Conservation (phyloP, 345 rosid genomes). For the Raphanus sativus region DNA sequence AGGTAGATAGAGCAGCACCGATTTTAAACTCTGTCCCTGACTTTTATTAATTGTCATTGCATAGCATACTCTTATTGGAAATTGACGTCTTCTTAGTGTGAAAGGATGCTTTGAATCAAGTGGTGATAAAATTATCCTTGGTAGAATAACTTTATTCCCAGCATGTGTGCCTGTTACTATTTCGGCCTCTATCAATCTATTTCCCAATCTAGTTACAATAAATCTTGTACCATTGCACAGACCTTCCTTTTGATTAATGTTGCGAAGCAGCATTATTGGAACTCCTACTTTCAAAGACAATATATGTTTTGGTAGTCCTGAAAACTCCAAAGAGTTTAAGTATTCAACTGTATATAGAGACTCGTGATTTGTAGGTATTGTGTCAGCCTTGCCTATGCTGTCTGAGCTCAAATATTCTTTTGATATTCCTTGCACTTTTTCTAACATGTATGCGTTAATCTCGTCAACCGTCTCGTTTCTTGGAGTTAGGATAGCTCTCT, state of each 20-base stretch:
- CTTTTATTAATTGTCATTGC: too few relatives aligned
- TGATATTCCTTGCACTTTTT: neutral
- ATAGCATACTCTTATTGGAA: neutral
- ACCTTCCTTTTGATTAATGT: neutral
- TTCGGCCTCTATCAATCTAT: neutral
- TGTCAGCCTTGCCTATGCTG: neutral
- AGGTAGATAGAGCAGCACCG: neutral
- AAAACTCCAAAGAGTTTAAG: neutral
- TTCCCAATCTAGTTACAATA: neutral
- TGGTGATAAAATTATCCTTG: neutral
- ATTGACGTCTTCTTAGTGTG: neutral
- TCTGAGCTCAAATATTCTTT: neutral
- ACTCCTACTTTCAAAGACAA: neutral
- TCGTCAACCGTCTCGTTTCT: too few relatives aligned
- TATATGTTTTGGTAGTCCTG: neutral
- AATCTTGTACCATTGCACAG: neutral
- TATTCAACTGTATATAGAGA: neutral
- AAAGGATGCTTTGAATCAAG: neutral
- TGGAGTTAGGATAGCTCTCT: too few relatives aligned
- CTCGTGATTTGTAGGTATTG: neutral
- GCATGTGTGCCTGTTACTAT: neutral
- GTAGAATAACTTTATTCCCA: neutral
- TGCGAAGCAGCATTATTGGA: neutral
- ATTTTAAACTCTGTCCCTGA: too few relatives aligned
- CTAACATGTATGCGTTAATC: neutral